Conservation (phyloP, 202 grass and related monocot genomes). For the Saccharum hybrid region DNA sequence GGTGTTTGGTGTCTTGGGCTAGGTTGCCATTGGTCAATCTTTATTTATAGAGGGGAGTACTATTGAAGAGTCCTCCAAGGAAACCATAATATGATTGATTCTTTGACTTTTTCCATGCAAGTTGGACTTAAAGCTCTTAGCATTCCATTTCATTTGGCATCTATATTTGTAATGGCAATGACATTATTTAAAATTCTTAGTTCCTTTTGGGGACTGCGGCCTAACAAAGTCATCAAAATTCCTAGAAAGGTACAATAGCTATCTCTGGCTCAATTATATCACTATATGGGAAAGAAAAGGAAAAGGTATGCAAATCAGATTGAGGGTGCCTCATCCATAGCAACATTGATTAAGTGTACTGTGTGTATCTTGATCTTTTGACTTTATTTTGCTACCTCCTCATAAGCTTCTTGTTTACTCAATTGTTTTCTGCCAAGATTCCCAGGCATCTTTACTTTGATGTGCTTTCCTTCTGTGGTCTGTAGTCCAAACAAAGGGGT, state of each 20-base stretch:
- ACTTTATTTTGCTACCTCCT: slow-evolving; percentile 41
- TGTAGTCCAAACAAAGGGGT: slow-evolving; percentile 39
- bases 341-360: slow-evolving; percentile 35
- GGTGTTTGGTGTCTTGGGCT: slow-evolving; percentile 47
- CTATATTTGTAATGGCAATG: slow-evolving; percentile 45
- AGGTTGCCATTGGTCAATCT: slow-evolving; percentile 56
- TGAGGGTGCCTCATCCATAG: slow-evolving; percentile 34
- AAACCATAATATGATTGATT: slow-evolving; percentile 56
- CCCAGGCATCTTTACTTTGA: slow-evolving; percentile 44
- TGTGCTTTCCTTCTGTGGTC: slow-evolving; percentile 44
- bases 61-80: slow-evolving; percentile 48
- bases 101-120: slow-evolving; percentile 53
- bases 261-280: slow-evolving; percentile 30
- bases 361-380: slow-evolving; percentile 31
- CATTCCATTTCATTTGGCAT: slow-evolving; percentile 53
- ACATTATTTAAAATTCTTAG: slow-evolving; percentile 38
- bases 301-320: slow-evolving; percentile 37
- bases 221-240: slow-evolving; percentile 54
- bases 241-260: slow-evolving; percentile 34
- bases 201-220: slow-evolving; percentile 43
- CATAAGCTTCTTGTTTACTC: slow-evolving; percentile 49
- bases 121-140: slow-evolving; percentile 49
- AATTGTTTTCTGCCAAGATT: slow-evolving; percentile 49
- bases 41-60: slow-evolving; percentile 57
- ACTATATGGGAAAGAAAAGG: slow-evolving; percentile 20